Evolutionary conservation across 2,329 filamentous ascomycete genomes (phyloP).

Genomic region (Arthrobotrys musiformis): DNA sequence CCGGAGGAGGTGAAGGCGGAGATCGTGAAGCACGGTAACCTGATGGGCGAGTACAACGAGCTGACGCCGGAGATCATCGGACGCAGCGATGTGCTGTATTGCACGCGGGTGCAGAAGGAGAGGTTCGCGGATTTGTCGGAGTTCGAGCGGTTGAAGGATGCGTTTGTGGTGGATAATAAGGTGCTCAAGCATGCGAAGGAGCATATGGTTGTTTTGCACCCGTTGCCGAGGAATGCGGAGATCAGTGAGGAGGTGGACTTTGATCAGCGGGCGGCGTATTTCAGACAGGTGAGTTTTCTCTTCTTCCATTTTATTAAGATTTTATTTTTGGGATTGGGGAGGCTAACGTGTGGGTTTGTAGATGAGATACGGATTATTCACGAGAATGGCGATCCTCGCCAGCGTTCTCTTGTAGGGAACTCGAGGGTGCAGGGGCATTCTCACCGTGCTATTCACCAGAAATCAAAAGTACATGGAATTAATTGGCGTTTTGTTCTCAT

Average conservation of each 20-base stretch:
- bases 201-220: constrained; percentile 95
- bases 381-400: constrained; percentile 49
- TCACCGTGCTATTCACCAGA: too few relatives aligned
- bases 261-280: constrained; percentile 95
- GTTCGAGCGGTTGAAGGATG: constrained; percentile 88
- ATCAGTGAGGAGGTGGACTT: constrained; percentile 96
- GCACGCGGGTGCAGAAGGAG: constrained; percentile 96
- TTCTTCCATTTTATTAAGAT: too few relatives aligned
- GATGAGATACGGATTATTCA: constrained; percentile 55
- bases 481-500: too few relatives aligned
- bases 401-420: constrained; percentile 46
- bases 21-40: constrained; percentile 78
- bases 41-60: constrained; percentile 78
- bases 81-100: constrained; percentile 91
- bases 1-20: constrained; percentile 78
- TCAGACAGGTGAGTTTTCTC: constrained; percentile 79
- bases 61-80: constrained; percentile 88
- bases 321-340: too few relatives aligned
- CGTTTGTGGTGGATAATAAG: constrained; percentile 88
- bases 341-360: too few relatives aligned
- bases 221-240: constrained; percentile 91
- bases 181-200: constrained; percentile 90
- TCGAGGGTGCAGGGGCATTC: too few relatives aligned
- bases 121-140: constrained; percentile 82
- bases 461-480: background rate